Percentiles rank a stretch among this genome's conserved stretches.
Evolutionary conservation across 805 yeast species (phyloP).

Genomic region (Candida dendrica): DNA sequence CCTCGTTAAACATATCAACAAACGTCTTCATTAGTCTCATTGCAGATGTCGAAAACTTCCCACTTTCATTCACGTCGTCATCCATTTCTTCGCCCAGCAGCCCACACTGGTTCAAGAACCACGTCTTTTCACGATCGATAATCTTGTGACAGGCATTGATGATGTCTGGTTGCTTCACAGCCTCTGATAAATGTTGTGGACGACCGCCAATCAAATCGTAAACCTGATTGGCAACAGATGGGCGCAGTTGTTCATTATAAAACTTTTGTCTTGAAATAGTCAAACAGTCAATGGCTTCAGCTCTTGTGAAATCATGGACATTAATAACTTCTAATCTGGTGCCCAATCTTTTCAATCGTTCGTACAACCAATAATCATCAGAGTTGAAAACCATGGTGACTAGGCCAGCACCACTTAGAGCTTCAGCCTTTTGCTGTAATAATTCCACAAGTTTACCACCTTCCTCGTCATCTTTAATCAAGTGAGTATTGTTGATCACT

Average conservation of each 20-base stretch:
- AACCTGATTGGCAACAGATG: conserved; percentile 39
- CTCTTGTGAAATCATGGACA: conserved; percentile 53
- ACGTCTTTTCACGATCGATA: conserved; percentile 74
- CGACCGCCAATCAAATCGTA: conserved; percentile 76
- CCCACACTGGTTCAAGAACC: conserved; percentile 83
- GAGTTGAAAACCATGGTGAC: conserved; percentile 59
- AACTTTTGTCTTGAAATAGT: conserved; percentile 39
- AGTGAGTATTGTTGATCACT: conserved; percentile 68
- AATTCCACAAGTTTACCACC: conserved; percentile 66
- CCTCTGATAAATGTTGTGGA: conserved; percentile 74
- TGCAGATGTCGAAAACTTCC: conserved; percentile 68
- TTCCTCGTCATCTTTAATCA: conserved; percentile 69
- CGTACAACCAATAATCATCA: conserved; percentile 86
- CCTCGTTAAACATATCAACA: conserved; percentile 45
- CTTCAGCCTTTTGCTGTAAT: conserved; percentile 78
- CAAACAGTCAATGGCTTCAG: conserved; percentile 49
- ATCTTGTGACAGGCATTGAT: conserved; percentile 58
- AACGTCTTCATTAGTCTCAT: conserved; percentile 65
- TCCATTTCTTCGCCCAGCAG: conserved; percentile 74
- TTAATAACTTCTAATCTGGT: conserved; percentile 70
- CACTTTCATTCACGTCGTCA: conserved; percentile 82
- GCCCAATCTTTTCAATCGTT: conserved; percentile 61
- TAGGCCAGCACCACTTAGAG: conserved; percentile 54
- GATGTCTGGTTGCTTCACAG: conserved; percentile 50
- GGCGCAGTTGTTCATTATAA: conserved; percentile 33